A percentile compares a stretch with the other conserved stretches of the same genome.
Conservation (phyloP, 2,329 filamentous ascomycete species). For the Nectriaceae sp. region DNA sequence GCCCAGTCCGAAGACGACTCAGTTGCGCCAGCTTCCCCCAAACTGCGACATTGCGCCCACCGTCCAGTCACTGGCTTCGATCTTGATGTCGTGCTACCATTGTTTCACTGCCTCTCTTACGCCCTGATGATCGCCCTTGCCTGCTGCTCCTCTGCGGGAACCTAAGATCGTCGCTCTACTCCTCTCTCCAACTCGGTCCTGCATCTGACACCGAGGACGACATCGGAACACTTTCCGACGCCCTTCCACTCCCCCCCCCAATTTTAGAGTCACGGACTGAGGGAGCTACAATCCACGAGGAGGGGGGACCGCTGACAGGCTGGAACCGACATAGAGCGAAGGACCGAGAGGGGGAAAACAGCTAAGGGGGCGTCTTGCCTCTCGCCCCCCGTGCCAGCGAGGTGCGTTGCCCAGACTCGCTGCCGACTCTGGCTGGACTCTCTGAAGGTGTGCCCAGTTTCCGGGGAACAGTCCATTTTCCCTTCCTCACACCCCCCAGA, state of each 20-base stretch:
- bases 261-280: neutral
- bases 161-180: neutral
- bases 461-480: conserved; percentile 7
- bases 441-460: neutral
- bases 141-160: neutral
- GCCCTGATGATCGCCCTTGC: neutral
- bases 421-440: too few species aligned
- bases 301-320: neutral
- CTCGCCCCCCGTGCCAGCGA: neutral
- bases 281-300: neutral
- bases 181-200: neutral
- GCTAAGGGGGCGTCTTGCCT: neutral
- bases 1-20: neutral
- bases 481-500: conserved; percentile 14
- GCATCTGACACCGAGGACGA: neutral
- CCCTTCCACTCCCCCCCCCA: neutral
- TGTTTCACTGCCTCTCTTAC: neutral
- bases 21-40: neutral
- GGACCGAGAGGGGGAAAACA: neutral
- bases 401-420: neutral
- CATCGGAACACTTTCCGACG: neutral
- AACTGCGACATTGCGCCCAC: neutral
- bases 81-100: neutral
- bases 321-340: neutral
- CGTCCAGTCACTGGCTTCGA: neutral